These are phyloP conservation scores for Veloporphyrellus conicus DNA, from an alignment of 1,284 basidiomycete species.

Conservation along the genomic window DNA sequence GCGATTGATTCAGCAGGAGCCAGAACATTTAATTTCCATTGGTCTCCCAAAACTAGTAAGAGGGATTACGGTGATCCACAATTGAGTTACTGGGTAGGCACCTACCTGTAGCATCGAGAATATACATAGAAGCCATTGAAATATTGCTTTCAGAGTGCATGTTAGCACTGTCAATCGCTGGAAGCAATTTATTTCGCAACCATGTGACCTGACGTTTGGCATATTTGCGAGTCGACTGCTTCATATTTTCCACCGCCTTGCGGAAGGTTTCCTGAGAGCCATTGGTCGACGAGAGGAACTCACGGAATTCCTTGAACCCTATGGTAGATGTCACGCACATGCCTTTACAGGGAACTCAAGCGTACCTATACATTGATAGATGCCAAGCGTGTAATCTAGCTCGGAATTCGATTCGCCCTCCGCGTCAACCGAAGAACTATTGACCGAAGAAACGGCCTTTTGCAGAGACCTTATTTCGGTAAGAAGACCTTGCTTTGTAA, in stretches of 20 bases:
- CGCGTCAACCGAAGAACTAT: background rate
- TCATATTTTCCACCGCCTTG: slow-evolving; percentile 74
- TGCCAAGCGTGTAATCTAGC: slow-evolving; percentile 71
- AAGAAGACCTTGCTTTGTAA: slow-evolving; percentile 69
- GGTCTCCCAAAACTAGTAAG: slow-evolving; percentile 48
- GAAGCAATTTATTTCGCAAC: slow-evolving; percentile 88
- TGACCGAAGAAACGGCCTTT: slow-evolving; percentile 30
- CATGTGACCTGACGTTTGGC: slow-evolving; percentile 90
- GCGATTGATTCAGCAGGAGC: slow-evolving; percentile 49
- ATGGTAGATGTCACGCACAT: slow-evolving; percentile 3
- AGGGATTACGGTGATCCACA: slow-evolving; percentile 7
- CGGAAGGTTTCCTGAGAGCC: slow-evolving; percentile 47
- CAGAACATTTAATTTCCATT: slow-evolving; percentile 57
- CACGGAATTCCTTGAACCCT: slow-evolving; percentile 90
- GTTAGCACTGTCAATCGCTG: slow-evolving; percentile 59
- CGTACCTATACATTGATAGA: slow-evolving; percentile 91
- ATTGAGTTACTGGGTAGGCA: background rate
- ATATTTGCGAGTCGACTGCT: slow-evolving; percentile 85
- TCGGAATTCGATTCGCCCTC: slow-evolving; percentile 8
- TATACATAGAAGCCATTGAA: slow-evolving; percentile 41
- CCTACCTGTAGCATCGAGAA: slow-evolving; percentile 76
- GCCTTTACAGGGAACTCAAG: background rate
- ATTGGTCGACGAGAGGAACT: slow-evolving; percentile 49
- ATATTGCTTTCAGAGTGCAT: slow-evolving; percentile 29
- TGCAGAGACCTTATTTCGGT: slow-evolving; percentile 70